Evolutionary conservation across 2,329 filamentous ascomycete species (phyloP).

Genomic region (Onygenales sp.): DNA sequence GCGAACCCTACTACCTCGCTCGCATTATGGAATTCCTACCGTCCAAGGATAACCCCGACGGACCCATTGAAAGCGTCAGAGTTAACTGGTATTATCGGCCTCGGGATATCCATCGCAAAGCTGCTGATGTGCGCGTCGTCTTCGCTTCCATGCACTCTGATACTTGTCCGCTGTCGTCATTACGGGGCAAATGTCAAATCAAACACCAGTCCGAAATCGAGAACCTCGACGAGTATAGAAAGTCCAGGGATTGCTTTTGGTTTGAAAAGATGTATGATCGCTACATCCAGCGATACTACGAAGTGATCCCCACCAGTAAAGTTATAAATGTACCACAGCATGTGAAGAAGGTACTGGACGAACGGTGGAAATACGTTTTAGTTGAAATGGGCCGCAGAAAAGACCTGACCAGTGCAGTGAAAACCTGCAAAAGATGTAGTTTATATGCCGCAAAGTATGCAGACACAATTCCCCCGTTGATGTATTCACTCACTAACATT

Average conservation of each 20-base stretch:
- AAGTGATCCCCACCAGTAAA: constrained; percentile 81
- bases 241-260: constrained; percentile 81
- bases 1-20: constrained; percentile 94
- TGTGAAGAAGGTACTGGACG: constrained; percentile 91
- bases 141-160: constrained; percentile 99
- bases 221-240: constrained; percentile 75
- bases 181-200: constrained; percentile 90
- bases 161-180: constrained; percentile 79
- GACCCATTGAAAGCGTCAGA: constrained; percentile 73
- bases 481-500: constrained; percentile 15
- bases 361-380: constrained; percentile 92
- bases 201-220: constrained; percentile 78
- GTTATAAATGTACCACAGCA: constrained; percentile 94
- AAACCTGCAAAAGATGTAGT: constrained; percentile 87
- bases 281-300: constrained; percentile 96
- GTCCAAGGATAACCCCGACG: constrained; percentile 59
- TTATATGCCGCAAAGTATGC: constrained; percentile 82
- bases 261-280: constrained; percentile 96
- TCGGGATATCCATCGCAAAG: constrained; percentile 87
- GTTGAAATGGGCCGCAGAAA: constrained; percentile 90
- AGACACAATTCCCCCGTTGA: not conserved
- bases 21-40: constrained; percentile 98
- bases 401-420: constrained; percentile 90
- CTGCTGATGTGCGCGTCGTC: constrained; percentile 79
- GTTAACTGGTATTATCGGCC: constrained; percentile 99